Evolutionary conservation across 495 filamentous ascomycete species (phyloP), one percentile per base, ranked within the genome.

Genomic region (Cladorrhinum samala): DNA sequence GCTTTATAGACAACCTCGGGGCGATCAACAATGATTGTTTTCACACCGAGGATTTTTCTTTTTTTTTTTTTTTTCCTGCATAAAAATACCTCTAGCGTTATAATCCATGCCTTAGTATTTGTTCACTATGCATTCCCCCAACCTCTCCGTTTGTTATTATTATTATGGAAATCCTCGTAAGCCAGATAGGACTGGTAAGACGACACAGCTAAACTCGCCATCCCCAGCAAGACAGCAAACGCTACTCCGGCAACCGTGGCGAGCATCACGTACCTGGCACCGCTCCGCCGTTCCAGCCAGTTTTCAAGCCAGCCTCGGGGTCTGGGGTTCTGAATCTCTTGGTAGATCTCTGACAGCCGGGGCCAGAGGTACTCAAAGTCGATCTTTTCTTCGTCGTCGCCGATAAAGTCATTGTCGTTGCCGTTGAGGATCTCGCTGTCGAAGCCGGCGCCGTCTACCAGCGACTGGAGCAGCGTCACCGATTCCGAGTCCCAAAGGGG

Each of bases 251-350:
- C 52, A n/a, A 72, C 41, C 0, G 68, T 70, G 1, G 69, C 69
- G 55, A 69, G 56, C 63, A 71, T 67, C 2, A 71, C 55, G 46
- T 71, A 66, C 45, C 67, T 61, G 2, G 68, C 63, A 17, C 67
- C 67, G 50, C 70, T 73, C 53, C 56, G 65, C 23, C 68, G 53
- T 50, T 73, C 54, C 48, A 73, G 49, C 67, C 63, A 67, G 39
- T 60, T 66, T 47, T 65, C 55, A 0, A 71, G 40, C 40, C 47
- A 50, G 19, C 68, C 64, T 8, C 68, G 59, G 14, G 70, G 66
- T 27, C 52, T 56, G 37, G 70, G 70, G 24, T 65, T 66, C 33
- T 68, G 53, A 9, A 69, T 27, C 41, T 73, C 70, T 37, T 68
- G 55, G 45, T 71, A 67, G 7, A 71, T 54, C 23, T 67, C 68